phyloP scores from a whole-genome alignment of 495 filamentous ascomycete species.

The Xylona heveae region DNA sequence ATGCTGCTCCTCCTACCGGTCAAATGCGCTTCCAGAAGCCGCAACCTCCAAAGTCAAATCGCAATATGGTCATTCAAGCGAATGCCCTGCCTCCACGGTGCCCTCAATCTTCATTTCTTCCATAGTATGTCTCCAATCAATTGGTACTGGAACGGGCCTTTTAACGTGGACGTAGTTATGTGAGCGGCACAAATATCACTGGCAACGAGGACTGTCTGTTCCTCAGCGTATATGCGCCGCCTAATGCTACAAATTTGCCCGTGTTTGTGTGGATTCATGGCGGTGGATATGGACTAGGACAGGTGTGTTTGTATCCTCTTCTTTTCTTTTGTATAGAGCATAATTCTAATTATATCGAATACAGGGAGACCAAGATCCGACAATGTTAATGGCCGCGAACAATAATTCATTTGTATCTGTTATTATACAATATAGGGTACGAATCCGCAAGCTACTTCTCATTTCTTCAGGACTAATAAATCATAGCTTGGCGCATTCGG shows the following conservation, averaged over 20 bases:
- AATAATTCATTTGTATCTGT: conserved; percentile 23
- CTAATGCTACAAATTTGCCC: conserved; percentile 17
- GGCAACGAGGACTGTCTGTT: conserved; percentile 31
- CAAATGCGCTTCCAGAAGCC: conserved; percentile 10
- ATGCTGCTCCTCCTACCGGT: conserved; percentile 11
- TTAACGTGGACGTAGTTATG: not conserved
- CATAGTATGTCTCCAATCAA: conserved; percentile 5
- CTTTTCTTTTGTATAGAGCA: too few species aligned
- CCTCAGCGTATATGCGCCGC: conserved; percentile 22
- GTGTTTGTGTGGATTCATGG: conserved; percentile 20
- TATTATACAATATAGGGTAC: conserved; percentile 25
- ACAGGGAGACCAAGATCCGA: too few species aligned
- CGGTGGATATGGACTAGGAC: conserved; percentile 30
- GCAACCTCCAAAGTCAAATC: conserved; percentile 6
- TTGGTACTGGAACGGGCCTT: conserved; percentile 2
- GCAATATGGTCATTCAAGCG: conserved; percentile 5
- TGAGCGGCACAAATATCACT: not conserved
- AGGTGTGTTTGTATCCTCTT: too few species aligned
- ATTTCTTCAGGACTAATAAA: not conserved
- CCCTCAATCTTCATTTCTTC: conserved; percentile 9
- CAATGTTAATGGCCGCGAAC: conserved; percentile 23
- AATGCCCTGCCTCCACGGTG: conserved; percentile 7
- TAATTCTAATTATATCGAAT: too few species aligned
- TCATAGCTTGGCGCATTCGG: conserved; percentile 21
- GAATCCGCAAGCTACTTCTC: not conserved